phyloP scores from a whole-genome alignment of 1,284 basidiomycete genomes.

The Boletus sp. region DNA sequence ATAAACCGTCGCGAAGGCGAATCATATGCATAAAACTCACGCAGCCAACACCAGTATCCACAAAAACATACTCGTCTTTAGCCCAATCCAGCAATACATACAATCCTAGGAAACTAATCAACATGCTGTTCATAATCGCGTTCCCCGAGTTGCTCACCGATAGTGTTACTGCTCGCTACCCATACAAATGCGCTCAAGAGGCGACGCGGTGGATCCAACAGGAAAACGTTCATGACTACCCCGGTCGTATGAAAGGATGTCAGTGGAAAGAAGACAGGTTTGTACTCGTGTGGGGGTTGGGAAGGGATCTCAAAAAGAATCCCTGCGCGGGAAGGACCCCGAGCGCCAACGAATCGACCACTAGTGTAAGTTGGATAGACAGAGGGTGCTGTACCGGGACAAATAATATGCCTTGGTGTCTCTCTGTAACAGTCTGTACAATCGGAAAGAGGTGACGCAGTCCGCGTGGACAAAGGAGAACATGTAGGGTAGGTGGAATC shows the following conservation, averaged over 20 bases:
- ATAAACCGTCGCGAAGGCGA: slow-evolving; percentile 9
- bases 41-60: slow-evolving; percentile 72
- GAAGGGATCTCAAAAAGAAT: slow-evolving; percentile 28
- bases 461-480: slow-evolving; percentile 31
- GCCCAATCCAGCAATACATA: slow-evolving; percentile 72
- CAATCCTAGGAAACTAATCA: slow-evolving; percentile 47
- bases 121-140: slow-evolving; percentile 40
- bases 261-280: slow-evolving; percentile 52
- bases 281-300: slow-evolving; percentile 38
- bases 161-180: slow-evolving; percentile 48
- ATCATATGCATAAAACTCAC: slow-evolving; percentile 45
- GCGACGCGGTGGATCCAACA: slow-evolving; percentile 65
- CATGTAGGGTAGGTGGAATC: slow-evolving; percentile 19
- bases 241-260: slow-evolving; percentile 65
- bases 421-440: slow-evolving; percentile 24
- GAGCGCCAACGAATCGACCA: slow-evolving; percentile 6
- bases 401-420: slow-evolving; percentile 9
- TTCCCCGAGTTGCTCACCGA: slow-evolving; percentile 25
- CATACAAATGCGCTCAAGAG: slow-evolving; percentile 71
- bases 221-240: slow-evolving; percentile 74
- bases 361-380: slow-evolving; percentile 14
- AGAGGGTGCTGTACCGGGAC: slow-evolving; percentile 8
- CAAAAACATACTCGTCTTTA: slow-evolving; percentile 63
- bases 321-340: slow-evolving; percentile 16
- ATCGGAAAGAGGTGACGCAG: slow-evolving; percentile 32